phyloP scores from a whole-genome alignment of 139 green algal genomes.

The Dunaliella primolecta region DNA sequence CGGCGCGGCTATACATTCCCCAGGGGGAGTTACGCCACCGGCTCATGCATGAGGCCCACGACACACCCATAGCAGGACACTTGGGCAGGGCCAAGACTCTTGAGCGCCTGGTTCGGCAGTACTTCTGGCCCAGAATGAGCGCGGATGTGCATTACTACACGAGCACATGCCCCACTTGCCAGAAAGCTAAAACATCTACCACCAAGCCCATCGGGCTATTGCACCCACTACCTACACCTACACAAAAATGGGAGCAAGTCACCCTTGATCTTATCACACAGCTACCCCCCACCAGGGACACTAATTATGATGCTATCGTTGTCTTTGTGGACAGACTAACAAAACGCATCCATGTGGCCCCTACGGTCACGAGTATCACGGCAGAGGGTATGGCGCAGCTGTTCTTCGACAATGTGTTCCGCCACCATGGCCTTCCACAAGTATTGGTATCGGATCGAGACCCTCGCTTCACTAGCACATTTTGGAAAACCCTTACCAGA shows the following conservation, averaged over 20 bases:
- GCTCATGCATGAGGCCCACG: too few relatives aligned
- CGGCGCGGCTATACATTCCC: too few relatives aligned
- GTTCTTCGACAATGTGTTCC: constrained; percentile 39
- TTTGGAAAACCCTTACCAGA: constrained; percentile 41
- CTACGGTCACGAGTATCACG: constrained; percentile 26
- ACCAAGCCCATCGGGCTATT: constrained; percentile 35
- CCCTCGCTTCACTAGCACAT: constrained; percentile 44
- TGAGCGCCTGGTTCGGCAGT: too few relatives aligned
- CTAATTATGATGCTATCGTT: constrained; percentile 37
- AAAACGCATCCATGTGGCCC: constrained; percentile 49
- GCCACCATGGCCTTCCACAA: constrained; percentile 42
- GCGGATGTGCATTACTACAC: too few relatives aligned
- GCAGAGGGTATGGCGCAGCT: constrained; percentile 24
- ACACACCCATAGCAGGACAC: too few relatives aligned
- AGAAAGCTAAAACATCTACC: too few relatives aligned
- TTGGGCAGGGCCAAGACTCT: too few relatives aligned
- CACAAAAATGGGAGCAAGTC: constrained; percentile 32
- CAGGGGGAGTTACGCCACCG: too few relatives aligned
- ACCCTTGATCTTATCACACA: constrained; percentile 66
- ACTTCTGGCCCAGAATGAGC: too few relatives aligned
- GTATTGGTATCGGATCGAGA: constrained; percentile 60
- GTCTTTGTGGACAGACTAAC: constrained; percentile 55
- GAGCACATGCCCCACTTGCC: too few relatives aligned
- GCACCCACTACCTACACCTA: constrained; percentile 40
- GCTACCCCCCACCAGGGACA: constrained; percentile 6